A percentile compares a stretch with the other conserved stretches of the same genome.
These are phyloP conservation scores for Cryptococcus amylolentus DNA, from an alignment of 1,284 basidiomycete species.

Conservation along the genomic window DNA sequence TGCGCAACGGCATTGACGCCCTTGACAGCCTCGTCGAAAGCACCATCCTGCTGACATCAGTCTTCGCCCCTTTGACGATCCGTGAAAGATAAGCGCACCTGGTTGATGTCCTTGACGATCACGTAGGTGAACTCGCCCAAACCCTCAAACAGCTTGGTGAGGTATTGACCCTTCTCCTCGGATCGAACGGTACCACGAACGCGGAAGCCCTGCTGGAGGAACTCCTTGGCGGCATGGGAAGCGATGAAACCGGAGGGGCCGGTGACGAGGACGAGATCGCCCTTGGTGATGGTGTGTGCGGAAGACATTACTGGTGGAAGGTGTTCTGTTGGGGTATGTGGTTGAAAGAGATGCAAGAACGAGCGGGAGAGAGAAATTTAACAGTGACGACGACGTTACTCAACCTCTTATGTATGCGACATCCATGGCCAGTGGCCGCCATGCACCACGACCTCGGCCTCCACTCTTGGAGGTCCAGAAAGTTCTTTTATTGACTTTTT, in stretches of 20 bases:
- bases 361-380: not conserved
- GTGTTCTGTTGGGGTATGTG: not conserved
- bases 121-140: conserved; percentile 53
- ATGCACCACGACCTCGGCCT: too few relatives aligned
- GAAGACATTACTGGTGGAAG: not conserved
- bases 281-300: conserved; percentile 20
- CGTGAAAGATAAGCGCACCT: conserved; percentile 37
- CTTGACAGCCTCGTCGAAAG: conserved; percentile 65
- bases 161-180: conserved; percentile 54
- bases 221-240: conserved; percentile 23
- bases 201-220: conserved; percentile 35
- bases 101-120: conserved; percentile 58
- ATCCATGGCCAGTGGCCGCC: too few relatives aligned
- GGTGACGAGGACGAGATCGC: conserved; percentile 23
- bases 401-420: not conserved
- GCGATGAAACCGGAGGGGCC: conserved; percentile 32
- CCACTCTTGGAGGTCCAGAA: too few relatives aligned
- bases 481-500: too few relatives aligned
- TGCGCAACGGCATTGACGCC: conserved; percentile 59
- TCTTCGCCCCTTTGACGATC: not conserved
- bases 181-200: conserved; percentile 61
- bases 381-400: not conserved
- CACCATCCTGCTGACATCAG: conserved; percentile 53
- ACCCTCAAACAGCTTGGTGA: conserved; percentile 52
- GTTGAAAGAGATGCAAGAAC: not conserved